phyloP scores from a whole-genome alignment of 495 filamentous ascomycete species.

The Symbiotaphrina buchneri region DNA sequence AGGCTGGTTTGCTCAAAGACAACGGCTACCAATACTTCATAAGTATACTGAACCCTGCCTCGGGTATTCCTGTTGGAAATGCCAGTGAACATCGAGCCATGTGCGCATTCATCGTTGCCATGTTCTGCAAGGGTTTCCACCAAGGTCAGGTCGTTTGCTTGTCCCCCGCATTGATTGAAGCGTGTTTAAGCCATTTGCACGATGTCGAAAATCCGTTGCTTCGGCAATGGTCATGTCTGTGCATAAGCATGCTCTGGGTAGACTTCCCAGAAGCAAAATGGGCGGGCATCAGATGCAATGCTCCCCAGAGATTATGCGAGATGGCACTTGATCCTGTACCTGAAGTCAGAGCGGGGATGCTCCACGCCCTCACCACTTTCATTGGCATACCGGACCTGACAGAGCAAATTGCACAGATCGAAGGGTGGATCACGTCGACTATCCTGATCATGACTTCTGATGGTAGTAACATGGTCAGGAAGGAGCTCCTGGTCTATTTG shows the following conservation, averaged over 20 bases:
- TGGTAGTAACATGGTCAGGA: constrained; percentile 78
- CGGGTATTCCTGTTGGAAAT: constrained; percentile 63
- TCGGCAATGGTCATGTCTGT: constrained; percentile 90
- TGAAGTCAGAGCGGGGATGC: constrained; percentile 81
- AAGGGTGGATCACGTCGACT: constrained; percentile 69
- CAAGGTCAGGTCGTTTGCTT: constrained; percentile 79
- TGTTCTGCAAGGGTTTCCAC: constrained; percentile 83
- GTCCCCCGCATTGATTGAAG: constrained; percentile 65
- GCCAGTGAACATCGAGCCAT: constrained; percentile 89
- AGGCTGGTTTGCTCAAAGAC: constrained; percentile 83
- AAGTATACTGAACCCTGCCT: constrained; percentile 60
- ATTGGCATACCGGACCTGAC: constrained; percentile 85
- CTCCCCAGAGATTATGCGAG: constrained; percentile 53
- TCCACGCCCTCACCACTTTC: constrained; percentile 83
- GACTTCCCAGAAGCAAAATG: constrained; percentile 84
- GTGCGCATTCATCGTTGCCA: constrained; percentile 94
- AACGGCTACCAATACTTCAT: constrained; percentile 95
- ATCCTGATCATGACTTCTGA: constrained; percentile 75
- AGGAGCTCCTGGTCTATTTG: constrained; percentile 82
- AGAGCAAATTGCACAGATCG: constrained; percentile 69
- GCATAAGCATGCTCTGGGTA: constrained; percentile 85
- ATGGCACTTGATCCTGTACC: constrained; percentile 73
- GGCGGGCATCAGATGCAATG: constrained; percentile 67
- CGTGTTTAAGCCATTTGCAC: constrained; percentile 56
- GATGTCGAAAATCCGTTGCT: constrained; percentile 74